Conservation (phyloP, 2,329 filamentous ascomycete species). For the Alternaria sp. region DNA sequence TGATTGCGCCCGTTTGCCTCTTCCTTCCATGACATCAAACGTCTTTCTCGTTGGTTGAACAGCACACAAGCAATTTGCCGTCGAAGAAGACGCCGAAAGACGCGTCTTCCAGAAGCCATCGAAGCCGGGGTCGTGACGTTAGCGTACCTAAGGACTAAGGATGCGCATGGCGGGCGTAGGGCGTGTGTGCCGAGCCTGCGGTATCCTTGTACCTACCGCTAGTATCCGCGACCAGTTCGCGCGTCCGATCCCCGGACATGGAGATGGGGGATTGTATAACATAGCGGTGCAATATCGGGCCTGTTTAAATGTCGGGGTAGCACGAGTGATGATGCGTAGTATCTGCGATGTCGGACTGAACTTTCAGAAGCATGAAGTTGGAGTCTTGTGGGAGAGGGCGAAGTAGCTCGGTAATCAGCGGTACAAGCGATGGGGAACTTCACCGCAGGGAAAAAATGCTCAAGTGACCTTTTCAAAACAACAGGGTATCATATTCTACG, state of each 20-base stretch:
- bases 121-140: constrained; percentile 14
- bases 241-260: background rate
- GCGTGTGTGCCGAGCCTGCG: constrained; percentile 28
- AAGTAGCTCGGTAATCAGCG: constrained; percentile 27
- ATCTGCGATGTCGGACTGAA: constrained; percentile 7
- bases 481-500: constrained; percentile 21
- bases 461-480: constrained; percentile 27
- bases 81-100: constrained; percentile 8
- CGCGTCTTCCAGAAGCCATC: constrained; percentile 8
- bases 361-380: background rate
- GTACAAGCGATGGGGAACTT: constrained; percentile 24
- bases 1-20: constrained; percentile 1
- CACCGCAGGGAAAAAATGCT: constrained; percentile 20
- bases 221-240: constrained; percentile 27
- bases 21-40: background rate
- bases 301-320: background rate
- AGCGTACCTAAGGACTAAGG: constrained; percentile 12
- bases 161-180: constrained; percentile 17
- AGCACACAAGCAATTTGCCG: background rate
- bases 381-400: background rate
- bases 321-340: background rate
- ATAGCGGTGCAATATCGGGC: constrained; percentile 5
- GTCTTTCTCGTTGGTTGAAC: background rate
- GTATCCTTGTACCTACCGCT: constrained; percentile 28
- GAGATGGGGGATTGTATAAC: background rate